A percentile compares a stretch with the other conserved stretches of the same genome.
Evolutionary conservation across 106 monocot species (phyloP).

Genomic region (Gastrodia elata): DNA sequence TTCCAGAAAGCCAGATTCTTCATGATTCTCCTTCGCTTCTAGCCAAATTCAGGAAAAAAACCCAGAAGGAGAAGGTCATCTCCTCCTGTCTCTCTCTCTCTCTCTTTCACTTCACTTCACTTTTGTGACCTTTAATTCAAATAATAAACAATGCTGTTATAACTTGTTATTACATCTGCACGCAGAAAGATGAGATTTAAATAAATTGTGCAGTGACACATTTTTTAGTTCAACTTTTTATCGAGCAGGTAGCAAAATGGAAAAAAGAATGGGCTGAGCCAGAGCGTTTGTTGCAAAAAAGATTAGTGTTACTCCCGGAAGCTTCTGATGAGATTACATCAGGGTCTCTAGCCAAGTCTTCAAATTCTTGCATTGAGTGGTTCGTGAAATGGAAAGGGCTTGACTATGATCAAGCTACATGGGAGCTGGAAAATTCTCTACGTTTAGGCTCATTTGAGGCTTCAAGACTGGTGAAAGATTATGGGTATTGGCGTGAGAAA

Average conservation of each 20-base stretch:
- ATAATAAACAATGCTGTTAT: not conserved
- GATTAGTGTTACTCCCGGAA: conserved; percentile 29
- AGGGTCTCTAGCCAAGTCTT: conserved; percentile 8
- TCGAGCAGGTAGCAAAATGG: conserved; percentile 42
- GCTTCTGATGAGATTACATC: conserved; percentile 37
- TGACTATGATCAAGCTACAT: conserved; percentile 75
- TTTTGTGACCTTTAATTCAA: not conserved
- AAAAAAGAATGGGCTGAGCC: conserved; percentile 69
- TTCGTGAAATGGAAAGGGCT: conserved; percentile 84
- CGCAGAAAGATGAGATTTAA: not conserved
- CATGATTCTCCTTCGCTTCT: conserved; percentile 43
- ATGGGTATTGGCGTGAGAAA: conserved; percentile 33
- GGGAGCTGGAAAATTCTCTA: conserved; percentile 60
- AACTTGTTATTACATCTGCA: not conserved
- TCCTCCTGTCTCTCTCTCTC: not conserved
- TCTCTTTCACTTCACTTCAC: not conserved
- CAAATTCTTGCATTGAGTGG: conserved; percentile 49
- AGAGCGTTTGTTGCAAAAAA: conserved; percentile 58
- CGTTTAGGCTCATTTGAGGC: conserved; percentile 43
- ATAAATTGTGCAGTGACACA: not conserved
- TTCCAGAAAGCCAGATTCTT: conserved; percentile 58
- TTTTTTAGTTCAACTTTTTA: conserved; percentile 1
- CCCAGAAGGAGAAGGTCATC: conserved; percentile 55
- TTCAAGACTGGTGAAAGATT: conserved; percentile 34
- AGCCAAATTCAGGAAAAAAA: conserved; percentile 37